Base-by-base conservation (phyloP, 2,329 filamentous ascomycete species). In the Catunica adiposa region DNA sequence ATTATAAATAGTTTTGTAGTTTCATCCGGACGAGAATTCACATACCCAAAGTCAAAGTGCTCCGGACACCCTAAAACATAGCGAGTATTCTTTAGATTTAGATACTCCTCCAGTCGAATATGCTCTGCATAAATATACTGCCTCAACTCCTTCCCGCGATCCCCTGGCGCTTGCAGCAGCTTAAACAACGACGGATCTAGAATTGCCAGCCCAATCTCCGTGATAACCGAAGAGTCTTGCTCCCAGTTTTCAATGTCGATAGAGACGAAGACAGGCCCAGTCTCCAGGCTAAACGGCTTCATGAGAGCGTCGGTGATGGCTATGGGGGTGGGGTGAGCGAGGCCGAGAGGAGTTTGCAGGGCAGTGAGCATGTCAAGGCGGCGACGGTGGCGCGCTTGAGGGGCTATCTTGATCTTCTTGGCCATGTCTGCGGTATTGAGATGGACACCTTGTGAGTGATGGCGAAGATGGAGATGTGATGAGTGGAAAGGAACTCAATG, bases 221-320 rank as follows among this genome's bases (percentile, higher is more conserved):
- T 94, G 58, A 97, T 76, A 11, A 78, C 71, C 34, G 74, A 70
- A 11, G 80, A 77, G 47, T 78, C 72, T 22, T 70, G 68, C 66
- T 98, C 92, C 57, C 82, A 86, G 1, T 83, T 81, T 67, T 98
- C 92, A 31, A 92, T 71, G 62, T 98, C 92, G 47, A 97, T 73
- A 59, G 78, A 80, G 58, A 95, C 72, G 61, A 96, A 84, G 6
- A 94, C 73, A 3, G 64, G 56, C 17, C 31, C 34, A 11, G 20
- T n/a, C 6, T 48, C 25, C 6, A 25, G 38, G 34, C 3, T n/a
- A 3, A 6, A 7, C 15, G 9, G 3, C 11, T 38, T 44, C 3
- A 9, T 4, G 17, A 46, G 15, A n/a, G 31, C 9, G 11, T 23
- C 37, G 25, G 40, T 34, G 15, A 44, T 22, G 14, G 51, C 9